These are phyloP conservation scores for Neurospora discreta DNA, from an alignment of 495 filamentous ascomycete species.

Conservation along the genomic window DNA sequence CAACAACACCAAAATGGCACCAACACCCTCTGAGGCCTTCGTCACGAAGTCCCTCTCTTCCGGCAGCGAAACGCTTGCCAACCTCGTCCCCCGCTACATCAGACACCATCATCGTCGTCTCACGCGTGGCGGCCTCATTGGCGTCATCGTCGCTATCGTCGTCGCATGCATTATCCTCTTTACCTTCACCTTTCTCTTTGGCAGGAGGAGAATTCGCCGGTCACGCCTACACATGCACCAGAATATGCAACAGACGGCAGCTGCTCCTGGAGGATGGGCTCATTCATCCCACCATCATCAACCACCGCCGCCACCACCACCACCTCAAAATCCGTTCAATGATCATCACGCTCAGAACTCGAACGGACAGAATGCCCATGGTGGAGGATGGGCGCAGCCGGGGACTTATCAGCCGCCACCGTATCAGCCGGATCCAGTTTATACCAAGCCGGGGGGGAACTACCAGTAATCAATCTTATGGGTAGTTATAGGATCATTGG, in stretches of 20 bases:
- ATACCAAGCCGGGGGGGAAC: not conserved
- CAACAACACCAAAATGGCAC: not conserved
- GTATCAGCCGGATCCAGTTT: not conserved
- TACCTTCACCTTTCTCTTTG: not conserved
- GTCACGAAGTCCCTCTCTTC: not conserved
- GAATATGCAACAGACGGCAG: not conserved
- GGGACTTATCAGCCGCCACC: not conserved
- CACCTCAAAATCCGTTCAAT: not conserved
- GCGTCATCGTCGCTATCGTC: not conserved
- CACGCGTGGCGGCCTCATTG: not conserved
- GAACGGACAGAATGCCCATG: not conserved
- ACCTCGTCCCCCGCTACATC: not conserved
- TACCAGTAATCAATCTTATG: not conserved
- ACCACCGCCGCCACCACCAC: not conserved
- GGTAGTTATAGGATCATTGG: not conserved
- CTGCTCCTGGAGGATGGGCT: not conserved
- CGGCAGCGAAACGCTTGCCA: not conserved
- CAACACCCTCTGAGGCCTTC: not conserved
- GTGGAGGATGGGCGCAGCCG: not conserved
- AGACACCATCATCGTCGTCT: not conserved
- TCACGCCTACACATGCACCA: not conserved
- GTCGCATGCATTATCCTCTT: not conserved
- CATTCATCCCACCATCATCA: not conserved
- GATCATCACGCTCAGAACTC: too few species aligned
- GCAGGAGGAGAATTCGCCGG: not conserved